Evolutionary conservation across 169 alveolate genomes (phyloP), one percentile per base, ranked within the genome.

Genomic region (Eimeria maxima): DNA sequence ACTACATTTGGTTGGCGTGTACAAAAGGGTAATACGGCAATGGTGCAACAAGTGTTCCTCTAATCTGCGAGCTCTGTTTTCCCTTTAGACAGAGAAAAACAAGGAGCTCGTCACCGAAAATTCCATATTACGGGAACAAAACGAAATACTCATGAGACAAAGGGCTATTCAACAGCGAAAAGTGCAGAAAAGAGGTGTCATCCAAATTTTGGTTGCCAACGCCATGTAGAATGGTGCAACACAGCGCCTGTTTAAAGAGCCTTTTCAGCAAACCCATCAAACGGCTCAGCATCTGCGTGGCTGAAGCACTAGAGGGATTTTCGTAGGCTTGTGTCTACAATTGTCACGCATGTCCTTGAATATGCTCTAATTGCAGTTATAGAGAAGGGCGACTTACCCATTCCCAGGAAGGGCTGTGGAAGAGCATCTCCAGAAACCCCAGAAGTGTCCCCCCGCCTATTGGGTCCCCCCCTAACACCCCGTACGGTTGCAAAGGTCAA

Each of bases 401-500:
- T 24, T 44, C 44, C 67, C 24, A 53, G 57, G 4, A 53, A 83
- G 45, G 91, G 91, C 24, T 22, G 0, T 50, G 55, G 47, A 7
- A 10, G 29, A 33, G 76, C 76, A 24, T 33, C 27, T 63, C 42
- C n/a, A 45, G 74, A 63, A 38, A 69, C 93, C 13, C 93, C 93
- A 60, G 93, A 87, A 38, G 93, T 63, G 16, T 87, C 81, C 3
- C 93, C 93, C 27, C 78, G 93, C 65, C 65, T 60, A 10, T 65
- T 55, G 24, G 81, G 93, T 10, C 81, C 78, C 63, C 78, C 81
- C 14, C n/a, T 87, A 10, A 87, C 93, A 24, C 93, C 93, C 83
- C 22, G 81, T 24, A 87, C 93, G 7, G 67, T 87, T 38, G 93
- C 93, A 63, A 87, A 87, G 63, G 93, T 63, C 57, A 87, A 87